Evolutionary conservation across 257 asterid species (phyloP), one percentile per base, ranked within the genome.

Genomic region (Penstemon newberryi): DNA sequence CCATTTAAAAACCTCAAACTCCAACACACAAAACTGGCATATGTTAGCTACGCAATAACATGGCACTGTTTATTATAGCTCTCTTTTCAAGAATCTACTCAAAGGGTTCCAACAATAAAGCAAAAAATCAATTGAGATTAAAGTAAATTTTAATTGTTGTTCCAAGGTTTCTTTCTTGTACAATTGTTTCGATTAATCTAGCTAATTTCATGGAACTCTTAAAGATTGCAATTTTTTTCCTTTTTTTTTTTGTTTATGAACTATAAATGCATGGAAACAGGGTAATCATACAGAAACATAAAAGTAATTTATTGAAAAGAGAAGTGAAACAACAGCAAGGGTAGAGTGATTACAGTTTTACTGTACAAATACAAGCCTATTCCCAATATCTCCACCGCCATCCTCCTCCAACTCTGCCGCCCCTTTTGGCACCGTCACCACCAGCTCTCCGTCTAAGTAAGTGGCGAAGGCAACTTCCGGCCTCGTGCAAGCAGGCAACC

Each of bases 391-490:
- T 25, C 66, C 86, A 15, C 11, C 77, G 11, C 61, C 83, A 9
- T 33, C 84, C 8, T 42, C 79, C 33, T 50, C 75, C 33, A 46
- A 36, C 6, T 44, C 78, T 51, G 43, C 77, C 53, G 33, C 78
- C 38, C 78, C 87, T 77, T 84, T 86, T n/a, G 94, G 96, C 63
- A 89, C 89, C 15, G 84, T 86, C 25, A 89, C 89, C 63, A 86
- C 84, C 68, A 89, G 84, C 68, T 89, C 96, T 8, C 96, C 94
- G 52, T 80, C 87, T 1, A 60, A 65, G 63, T 81, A 86, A 6
- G 58, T 68, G 1, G 88, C 89, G 0, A 77, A 70, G 19, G 87
- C 91, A 11, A 86, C 73, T 70, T 83, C 89, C 70, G 89, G 86
- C 43, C 66, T 69, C 69, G 84, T 86, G 18, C 71, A 65, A 0